These are phyloP conservation scores for Crithidia acanthocephali DNA, from an alignment of 208 protist genomes.

Conservation along the genomic window DNA sequence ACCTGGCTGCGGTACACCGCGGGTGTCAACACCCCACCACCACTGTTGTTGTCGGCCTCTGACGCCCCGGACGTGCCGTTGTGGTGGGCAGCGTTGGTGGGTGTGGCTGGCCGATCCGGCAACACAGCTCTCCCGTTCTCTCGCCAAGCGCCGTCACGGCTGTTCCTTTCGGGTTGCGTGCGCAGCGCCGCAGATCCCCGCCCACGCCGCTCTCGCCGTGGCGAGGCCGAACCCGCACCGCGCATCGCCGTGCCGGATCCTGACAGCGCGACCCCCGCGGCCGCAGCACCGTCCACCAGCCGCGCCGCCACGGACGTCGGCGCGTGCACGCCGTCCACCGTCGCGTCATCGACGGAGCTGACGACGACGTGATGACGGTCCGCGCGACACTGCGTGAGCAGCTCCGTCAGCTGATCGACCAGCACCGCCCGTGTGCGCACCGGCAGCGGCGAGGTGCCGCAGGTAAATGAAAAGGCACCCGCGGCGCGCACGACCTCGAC, in stretches of 20 bases:
- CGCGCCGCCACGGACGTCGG: background rate
- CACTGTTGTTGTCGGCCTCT: too few relatives aligned
- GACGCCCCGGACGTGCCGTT: too few relatives aligned
- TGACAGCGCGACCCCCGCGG: background rate
- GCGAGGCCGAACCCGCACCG: too few relatives aligned
- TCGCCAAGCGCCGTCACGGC: too few relatives aligned
- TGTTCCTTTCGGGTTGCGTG: too few relatives aligned
- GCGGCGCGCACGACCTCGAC: conserved; percentile 46
- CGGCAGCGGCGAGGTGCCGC: conserved; percentile 47
- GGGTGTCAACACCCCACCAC: conserved; percentile 17
- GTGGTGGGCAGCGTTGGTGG: too few relatives aligned
- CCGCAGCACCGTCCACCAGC: conserved; percentile 1
- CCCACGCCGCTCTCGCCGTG: too few relatives aligned
- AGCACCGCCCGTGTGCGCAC: conserved; percentile 38
- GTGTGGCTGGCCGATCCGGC: too few relatives aligned
- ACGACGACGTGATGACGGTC: conserved; percentile 21
- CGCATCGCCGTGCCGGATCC: background rate
- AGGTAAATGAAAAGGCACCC: conserved; percentile 50
- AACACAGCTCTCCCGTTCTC: too few relatives aligned
- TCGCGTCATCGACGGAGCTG: conserved; percentile 11
- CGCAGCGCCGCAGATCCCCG: too few relatives aligned
- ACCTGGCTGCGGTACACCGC: conserved; percentile 21
- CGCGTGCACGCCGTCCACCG: background rate
- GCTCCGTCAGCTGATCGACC: conserved; percentile 23
- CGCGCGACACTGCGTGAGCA: conserved; percentile 16